Conservation (phyloP, 2,329 filamentous ascomycete species). For the Aspergillus alliaceus region DNA sequence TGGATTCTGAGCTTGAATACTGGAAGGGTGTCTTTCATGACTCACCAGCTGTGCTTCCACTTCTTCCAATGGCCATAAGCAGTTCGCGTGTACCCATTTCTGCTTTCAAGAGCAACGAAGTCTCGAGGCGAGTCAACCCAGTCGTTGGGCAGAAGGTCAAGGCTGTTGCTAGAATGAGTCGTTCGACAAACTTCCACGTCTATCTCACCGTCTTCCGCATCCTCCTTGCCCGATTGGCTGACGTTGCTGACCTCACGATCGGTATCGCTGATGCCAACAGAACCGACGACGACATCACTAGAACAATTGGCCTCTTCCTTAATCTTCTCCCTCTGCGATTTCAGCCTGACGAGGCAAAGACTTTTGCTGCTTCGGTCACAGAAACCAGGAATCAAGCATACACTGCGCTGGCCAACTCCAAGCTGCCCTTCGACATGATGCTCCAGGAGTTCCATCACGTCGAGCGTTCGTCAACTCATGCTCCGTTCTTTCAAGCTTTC, state of each 20-base stretch:
- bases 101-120: no score
- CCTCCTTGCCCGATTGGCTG: slow-evolving; percentile 37
- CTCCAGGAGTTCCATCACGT: slow-evolving; percentile 47
- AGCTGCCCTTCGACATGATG: slow-evolving; percentile 51
- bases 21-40: no score
- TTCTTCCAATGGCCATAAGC: no score
- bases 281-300: slow-evolving; percentile 28
- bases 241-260: slow-evolving; percentile 44
- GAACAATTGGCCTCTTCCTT: slow-evolving; percentile 49
- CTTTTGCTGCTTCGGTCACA: slow-evolving; percentile 26
- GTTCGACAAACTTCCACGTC: no score
- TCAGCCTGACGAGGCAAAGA: slow-evolving; percentile 1
- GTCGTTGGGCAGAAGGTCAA: no score
- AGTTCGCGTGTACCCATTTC: no score
- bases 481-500: slow-evolving; percentile 52
- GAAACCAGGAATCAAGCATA: slow-evolving; percentile 27
- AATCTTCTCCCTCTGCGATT: slow-evolving; percentile 53
- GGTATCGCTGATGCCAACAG: slow-evolving; percentile 50
- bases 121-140: no score
- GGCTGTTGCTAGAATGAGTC: no score
- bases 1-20: no score
- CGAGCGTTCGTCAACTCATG: slow-evolving; percentile 37
- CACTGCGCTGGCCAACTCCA: slow-evolving; percentile 43
- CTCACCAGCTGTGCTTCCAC: no score
- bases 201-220: slow-evolving; percentile 44